Base-by-base conservation (phyloP, 345 rosid species). In the Bruguiera sexangula region DNA sequence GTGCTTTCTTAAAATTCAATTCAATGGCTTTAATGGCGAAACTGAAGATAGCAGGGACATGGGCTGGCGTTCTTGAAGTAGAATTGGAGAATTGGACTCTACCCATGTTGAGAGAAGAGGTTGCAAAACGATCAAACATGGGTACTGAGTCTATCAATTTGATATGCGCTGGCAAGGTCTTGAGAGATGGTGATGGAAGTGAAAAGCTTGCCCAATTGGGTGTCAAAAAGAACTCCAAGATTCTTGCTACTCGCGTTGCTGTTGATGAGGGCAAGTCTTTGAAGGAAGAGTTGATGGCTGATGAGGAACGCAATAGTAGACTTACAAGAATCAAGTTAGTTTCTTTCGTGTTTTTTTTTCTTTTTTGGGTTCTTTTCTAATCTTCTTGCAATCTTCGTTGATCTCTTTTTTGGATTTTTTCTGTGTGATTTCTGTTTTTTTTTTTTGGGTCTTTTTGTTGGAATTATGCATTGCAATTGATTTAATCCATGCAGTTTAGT, bases 1-100 rank as follows among this genome's bases (percentile, higher is more conserved):
- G 13, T 13, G 19, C 50, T 13, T 3, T 43, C 19, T 3, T 19
- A 43, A 15, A 11, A 43, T 8, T 8, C 37, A 43, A 43, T 22
- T 55, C 51, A 21, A 21, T 62, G 56, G 19, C 26, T 54, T 37
- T 31, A 11, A 52, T n/a, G 26, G 52, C 85, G 75, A 91, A 89
- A 78, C 79, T 94, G 69, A 94, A 85, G 85, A 81, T 94, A 26
- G 99, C 89, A n/a, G 97, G 97, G 46, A 83, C 84, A 22, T 91
- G 97, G 97, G 79, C 81, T 0, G 99, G 97, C 50, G 69, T 84
- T 10, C n/a, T 91, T 15, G 92, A 94, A 78, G 88, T 88, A 27
- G 96, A 91, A 68, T 78, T 92, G 71, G 93, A 89, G 50, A 79
- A 74, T 26, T 89, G 95, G 99, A 86, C 92, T n/a, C 81, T 91